Evolutionary conservation across 176 grass and related monocot species (phyloP).

Genomic region (Rhynchospora pubera): DNA sequence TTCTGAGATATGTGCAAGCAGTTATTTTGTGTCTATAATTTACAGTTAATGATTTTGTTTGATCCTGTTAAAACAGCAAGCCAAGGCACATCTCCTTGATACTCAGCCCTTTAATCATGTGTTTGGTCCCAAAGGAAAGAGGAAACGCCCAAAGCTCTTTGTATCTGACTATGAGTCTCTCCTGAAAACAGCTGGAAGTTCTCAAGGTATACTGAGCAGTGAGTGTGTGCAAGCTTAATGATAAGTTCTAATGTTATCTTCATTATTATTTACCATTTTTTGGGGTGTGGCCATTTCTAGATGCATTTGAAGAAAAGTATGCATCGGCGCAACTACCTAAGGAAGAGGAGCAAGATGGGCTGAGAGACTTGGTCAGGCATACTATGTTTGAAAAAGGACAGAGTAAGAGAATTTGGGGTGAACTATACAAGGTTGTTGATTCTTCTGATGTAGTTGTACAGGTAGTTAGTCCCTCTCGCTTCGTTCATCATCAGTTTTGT

Average conservation of each 20-base stretch:
- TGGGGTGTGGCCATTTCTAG: constrained; percentile 31
- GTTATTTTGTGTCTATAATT: background rate
- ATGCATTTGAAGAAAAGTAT: constrained; percentile 67
- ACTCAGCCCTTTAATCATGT: constrained; percentile 73
- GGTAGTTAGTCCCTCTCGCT: constrained; percentile 14
- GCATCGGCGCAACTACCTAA: constrained; percentile 38
- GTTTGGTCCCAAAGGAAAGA: constrained; percentile 88
- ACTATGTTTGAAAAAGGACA: constrained; percentile 99
- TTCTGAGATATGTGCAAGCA: background rate
- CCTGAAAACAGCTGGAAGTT: constrained; percentile 56
- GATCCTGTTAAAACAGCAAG: constrained; percentile 48
- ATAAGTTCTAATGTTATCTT: background rate
- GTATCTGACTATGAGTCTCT: constrained; percentile 71
- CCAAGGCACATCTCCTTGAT: constrained; percentile 86
- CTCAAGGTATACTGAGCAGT: constrained; percentile 47
- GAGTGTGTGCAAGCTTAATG: background rate
- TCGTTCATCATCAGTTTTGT: background rate
- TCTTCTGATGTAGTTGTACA: constrained; percentile 96
- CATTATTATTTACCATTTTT: background rate
- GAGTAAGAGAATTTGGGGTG: constrained; percentile 98
- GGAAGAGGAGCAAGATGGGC: constrained; percentile 78
- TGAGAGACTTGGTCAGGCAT: constrained; percentile 84
- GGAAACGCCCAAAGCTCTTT: constrained; percentile 63
- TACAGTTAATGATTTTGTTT: background rate
- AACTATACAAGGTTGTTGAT: constrained; percentile 94